phyloP scores from a whole-genome alignment of 2,329 filamentous ascomycete species.

The Trichocomaceae sp. region DNA sequence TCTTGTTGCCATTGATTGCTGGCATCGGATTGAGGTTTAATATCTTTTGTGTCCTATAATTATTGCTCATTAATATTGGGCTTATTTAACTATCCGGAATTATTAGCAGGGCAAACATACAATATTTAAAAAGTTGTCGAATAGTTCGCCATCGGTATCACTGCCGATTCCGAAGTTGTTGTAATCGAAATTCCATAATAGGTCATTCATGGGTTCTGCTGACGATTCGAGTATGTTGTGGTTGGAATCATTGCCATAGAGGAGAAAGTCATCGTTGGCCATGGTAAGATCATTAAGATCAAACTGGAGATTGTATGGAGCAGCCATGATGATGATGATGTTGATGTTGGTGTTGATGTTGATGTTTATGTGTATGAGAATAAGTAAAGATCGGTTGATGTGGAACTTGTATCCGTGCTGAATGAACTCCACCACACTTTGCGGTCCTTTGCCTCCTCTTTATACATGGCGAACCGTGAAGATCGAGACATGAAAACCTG shows the following conservation, averaged over 20 bases:
- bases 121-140: no score
- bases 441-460: no score
- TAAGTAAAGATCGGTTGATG: no score
- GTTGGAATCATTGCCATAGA: background rate
- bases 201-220: background rate
- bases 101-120: no score
- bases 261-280: background rate
- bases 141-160: background rate
- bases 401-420: no score
- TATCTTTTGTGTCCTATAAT: background rate
- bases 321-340: background rate
- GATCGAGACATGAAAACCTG: background rate
- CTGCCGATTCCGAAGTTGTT: background rate
- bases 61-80: no score
- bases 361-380: no score
- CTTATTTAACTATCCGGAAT: background rate
- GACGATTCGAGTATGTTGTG: background rate
- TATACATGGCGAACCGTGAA: no score
- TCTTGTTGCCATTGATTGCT: background rate
- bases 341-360: no score
- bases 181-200: constrained; percentile 5
- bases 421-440: no score
- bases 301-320: background rate
- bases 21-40: background rate
- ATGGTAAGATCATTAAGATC: background rate